Conservation (phyloP, 805 yeast species). For the Candida krabiensis region DNA sequence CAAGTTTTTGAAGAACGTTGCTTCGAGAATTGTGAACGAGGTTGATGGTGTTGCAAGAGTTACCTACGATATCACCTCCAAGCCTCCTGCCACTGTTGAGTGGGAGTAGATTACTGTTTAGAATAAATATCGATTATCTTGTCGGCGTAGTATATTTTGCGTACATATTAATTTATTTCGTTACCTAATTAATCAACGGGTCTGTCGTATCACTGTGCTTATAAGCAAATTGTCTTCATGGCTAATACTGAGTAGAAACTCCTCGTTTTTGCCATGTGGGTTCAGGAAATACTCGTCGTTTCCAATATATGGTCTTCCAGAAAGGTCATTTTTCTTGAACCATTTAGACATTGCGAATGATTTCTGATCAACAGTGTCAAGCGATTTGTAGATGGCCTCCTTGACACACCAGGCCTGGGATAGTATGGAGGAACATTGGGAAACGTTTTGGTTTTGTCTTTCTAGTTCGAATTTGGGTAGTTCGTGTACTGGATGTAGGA, state of each 20-base stretch:
- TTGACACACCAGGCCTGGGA: slow-evolving; percentile 72
- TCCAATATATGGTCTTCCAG: slow-evolving; percentile 45
- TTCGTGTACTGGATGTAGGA: slow-evolving; percentile 50
- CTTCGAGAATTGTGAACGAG: slow-evolving; percentile 96
- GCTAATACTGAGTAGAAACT: slow-evolving; percentile 54
- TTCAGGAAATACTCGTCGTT: slow-evolving; percentile 30
- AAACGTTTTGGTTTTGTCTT: slow-evolving; percentile 17
- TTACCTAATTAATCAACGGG: not conserved
- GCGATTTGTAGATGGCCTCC: slow-evolving; percentile 69
- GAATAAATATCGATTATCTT: slow-evolving; percentile 1
- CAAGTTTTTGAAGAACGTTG: slow-evolving; percentile 85
- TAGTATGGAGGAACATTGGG: slow-evolving; percentile 35
- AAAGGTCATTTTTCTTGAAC: slow-evolving; percentile 43
- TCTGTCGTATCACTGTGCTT: slow-evolving; percentile 47
- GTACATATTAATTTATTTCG: too few species aligned
- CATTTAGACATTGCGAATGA: slow-evolving; percentile 57
- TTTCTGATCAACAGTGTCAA: slow-evolving; percentile 50
- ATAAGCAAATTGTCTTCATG: slow-evolving; percentile 65
- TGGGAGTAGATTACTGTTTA: slow-evolving; percentile 76
- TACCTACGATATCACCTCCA: slow-evolving; percentile 96
- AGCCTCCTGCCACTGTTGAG: slow-evolving; percentile 99
- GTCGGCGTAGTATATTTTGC: not conserved
- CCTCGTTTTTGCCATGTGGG: slow-evolving; percentile 34
- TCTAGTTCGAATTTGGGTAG: slow-evolving; percentile 33
- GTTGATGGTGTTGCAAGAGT: slow-evolving; percentile 99